phyloP scores from a whole-genome alignment of 192 early-diverging fungal species.

The Kappamyces sp. region DNA sequence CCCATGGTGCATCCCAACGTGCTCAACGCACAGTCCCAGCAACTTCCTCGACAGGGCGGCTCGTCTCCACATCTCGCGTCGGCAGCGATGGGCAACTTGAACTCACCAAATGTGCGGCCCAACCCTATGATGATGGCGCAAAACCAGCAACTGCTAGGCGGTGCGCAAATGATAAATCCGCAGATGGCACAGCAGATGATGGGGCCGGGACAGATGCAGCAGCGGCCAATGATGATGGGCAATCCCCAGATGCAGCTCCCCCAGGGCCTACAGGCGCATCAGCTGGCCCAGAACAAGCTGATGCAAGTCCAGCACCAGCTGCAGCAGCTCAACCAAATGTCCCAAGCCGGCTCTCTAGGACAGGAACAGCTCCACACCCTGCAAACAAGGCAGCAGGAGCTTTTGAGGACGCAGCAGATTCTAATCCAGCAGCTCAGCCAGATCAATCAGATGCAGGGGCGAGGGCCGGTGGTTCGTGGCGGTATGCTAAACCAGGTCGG shows the following conservation, averaged over 20 bases:
- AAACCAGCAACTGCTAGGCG: no score
- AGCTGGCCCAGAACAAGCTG: not conserved
- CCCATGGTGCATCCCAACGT: conserved; percentile 10
- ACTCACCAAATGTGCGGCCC: not conserved
- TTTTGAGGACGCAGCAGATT: not conserved
- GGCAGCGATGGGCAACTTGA: not conserved
- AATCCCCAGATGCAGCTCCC: conserved; percentile 11
- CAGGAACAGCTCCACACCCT: conserved; percentile 9
- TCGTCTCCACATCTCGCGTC: not conserved
- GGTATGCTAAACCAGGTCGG: no score
- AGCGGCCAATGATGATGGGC: conserved; percentile 7
- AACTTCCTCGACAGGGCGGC: not conserved
- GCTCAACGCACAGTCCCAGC: conserved; percentile 4
- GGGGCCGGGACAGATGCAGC: not conserved
- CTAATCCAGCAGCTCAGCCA: not conserved
- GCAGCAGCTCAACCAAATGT: not conserved
- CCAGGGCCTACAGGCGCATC: not conserved
- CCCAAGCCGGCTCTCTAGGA: not conserved
- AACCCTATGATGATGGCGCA: no score
- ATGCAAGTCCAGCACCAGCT: not conserved
- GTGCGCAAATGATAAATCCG: not conserved
- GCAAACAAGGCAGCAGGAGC: conserved; percentile 9
- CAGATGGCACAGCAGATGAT: not conserved
- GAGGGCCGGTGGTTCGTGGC: no score
- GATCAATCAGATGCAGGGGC: no score